Evolutionary conservation across 1,284 basidiomycete species (phyloP), one percentile per base, ranked within the genome.

Genomic region (Papiliotrema flavescens): DNA sequence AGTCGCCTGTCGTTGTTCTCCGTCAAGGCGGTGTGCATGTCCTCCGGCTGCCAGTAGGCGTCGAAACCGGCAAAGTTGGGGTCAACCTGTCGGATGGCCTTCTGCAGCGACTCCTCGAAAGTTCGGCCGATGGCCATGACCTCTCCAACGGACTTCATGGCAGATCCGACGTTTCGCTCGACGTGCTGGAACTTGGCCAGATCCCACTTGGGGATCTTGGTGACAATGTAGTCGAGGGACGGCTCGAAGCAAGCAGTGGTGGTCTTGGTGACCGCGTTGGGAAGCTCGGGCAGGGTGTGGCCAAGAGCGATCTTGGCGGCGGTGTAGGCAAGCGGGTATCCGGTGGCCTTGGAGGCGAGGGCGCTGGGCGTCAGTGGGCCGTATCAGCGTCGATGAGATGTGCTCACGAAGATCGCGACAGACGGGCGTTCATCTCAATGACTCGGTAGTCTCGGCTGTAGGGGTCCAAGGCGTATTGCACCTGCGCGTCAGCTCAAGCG

Each of bases 171-270:
- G 72, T 93, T 87, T 57, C 95, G 88, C 75, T 96, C 88, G 56
- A 99, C 96, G 70, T 83, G 80, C 71, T 97, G 93, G 82, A 99
- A 98, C 79, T 99, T 99, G 65, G 93, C 92, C 59, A 99, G 80
- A 78, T 99, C 96, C 94, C 96, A 98, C 78, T 98, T 98, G 65
- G 96, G 96, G 66, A 99, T 98, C 81, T 99, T 98, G 55, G 93
- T 98, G 61, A 99, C 95, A 71, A 98, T 96, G 79, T 99, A 99
- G 79, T 99, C 96, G 49, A 99, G 82, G 14, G 93, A 94, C n/a
- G 96, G 95, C 75, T 99, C 96, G 78, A 98, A 99, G 79, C 96
- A 98, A 1, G 96, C 96, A 7, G 95, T 98, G 4, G 96, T 99
- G 15, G 92, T 95, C 81, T 98, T 99, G 52, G 96, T 99, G 57